Base-by-base conservation (phyloP, 2,329 filamentous ascomycete genomes). In the Colletotrichum nymphaeae region DNA sequence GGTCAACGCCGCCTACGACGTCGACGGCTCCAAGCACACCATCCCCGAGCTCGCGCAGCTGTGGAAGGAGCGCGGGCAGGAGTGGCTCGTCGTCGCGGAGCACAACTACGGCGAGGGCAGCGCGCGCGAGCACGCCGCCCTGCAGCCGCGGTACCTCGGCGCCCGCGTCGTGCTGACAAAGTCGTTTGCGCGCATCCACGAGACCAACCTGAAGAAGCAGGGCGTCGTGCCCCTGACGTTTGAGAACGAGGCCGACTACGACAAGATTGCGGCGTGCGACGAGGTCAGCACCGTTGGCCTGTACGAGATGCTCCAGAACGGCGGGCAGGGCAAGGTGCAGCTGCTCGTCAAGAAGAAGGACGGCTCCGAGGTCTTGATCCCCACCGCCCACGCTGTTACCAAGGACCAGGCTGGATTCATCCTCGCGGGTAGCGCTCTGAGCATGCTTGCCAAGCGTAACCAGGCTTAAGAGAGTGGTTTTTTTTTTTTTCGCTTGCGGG, bases 161-260 rank as follows among this genome's bases (percentile, higher is more conserved):
- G 94, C 94, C 24, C 90, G 94, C 63, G 88, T 97, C 79, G 95
- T 98, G 71, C 88, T 97, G 22, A 88, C 93, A 69, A 98, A 98
- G 87, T 93, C 90, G 49, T 97, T 98, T 80, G 95, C 95, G 0
- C 92, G 95, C 66, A 98, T 98, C 81, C 95, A 98, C 86, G 95
- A 98, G 88, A 97, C 95, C 35, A 98, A 98, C 83, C 86, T 98
- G 77, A 98, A 98, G 91, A 98, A 98, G 87, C 97, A 99, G 86
- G 97, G 97, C 75, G 93, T 99, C 42, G 95, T 99, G 57, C 97
- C 97, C 2, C 87, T 99, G 78, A 98, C 95, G 0, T 98, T 99
- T 80, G 94, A 87, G 58, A 88, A 98, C 82, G 95, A 97, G 84
- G 88, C 90, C 24, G 97, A 98, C 83, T 98, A 98, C 81, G 94